Base-by-base conservation (phyloP, 2,329 filamentous ascomycete species). In the Ceratocystis colombiana region DNA sequence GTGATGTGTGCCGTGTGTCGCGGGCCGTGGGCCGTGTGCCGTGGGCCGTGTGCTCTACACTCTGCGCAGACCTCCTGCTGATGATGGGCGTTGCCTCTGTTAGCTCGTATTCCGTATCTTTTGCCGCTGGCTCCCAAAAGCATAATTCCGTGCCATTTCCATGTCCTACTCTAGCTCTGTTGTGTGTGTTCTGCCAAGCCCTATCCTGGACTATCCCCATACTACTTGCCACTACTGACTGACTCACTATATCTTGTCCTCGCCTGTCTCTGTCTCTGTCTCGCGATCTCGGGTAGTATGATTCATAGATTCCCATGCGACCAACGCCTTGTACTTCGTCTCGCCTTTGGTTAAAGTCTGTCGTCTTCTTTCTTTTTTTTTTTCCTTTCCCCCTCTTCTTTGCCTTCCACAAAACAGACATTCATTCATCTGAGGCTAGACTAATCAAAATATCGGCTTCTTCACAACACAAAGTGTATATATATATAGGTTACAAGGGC, bases 251-350 rank as follows among this genome's bases (percentile, higher is more conserved):
- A 22, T 28, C 17, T 17, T 57, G 20, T 55, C 22, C 22, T 25
- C 8, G n/a, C n/a, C 50, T 15, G 20, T 28, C 50, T 25, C 50
- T 28, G 8, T 22, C 25, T 25, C 15, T 57, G 53, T 57, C 22
- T 57, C 53, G 33, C 53, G 53, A 57, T 57, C 53, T 57, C 53
- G 53, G 53, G 22, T 22, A 28, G 53, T n/a, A 12, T 30, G 53
- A 22, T 20, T 50, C 37, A 15, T 41, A 41, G 37, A 41, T 8
- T 12, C 48, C 20, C 48, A 20, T 22, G 48, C 48, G 22, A 20
- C 7, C 48, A 50, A 4, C 7, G 48, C 48, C 48, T 50, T 22
- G 48, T 50, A 4, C 37, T 41, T 41, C 10, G 37, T 50, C n/a
- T n/a, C 46, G 46, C 46, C 22, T 25, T 8, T 20, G 46, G n/a